phyloP scores from a whole-genome alignment of 2,329 filamentous ascomycete species.

The Fusarium oligoseptatum region DNA sequence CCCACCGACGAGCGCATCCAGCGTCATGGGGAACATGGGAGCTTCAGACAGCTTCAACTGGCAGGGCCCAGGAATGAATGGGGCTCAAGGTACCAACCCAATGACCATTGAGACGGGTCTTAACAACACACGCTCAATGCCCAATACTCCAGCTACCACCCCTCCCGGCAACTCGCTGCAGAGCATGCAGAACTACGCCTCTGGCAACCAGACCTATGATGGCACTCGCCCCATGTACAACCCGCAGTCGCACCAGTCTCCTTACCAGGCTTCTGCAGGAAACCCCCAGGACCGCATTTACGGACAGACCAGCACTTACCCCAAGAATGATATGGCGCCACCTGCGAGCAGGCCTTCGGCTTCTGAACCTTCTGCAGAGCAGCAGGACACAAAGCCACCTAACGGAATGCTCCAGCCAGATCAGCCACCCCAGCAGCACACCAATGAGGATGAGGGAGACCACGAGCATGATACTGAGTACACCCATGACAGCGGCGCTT shows the following conservation, averaged over 20 bases:
- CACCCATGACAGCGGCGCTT: conserved; percentile 83
- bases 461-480: conserved; percentile 86
- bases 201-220: conserved; percentile 79
- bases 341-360: conserved; percentile 74
- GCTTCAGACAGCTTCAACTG: conserved; percentile 86
- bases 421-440: conserved; percentile 65
- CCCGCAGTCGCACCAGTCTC: conserved; percentile 76
- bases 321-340: conserved; percentile 91
- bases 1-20: conserved; percentile 91
- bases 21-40: conserved; percentile 81
- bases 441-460: conserved; percentile 76
- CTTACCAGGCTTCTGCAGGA: conserved; percentile 75
- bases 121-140: conserved; percentile 86
- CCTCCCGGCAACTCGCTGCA: conserved; percentile 84
- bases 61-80: conserved; percentile 73
- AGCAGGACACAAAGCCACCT: conserved; percentile 71
- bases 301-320: conserved; percentile 75
- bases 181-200: conserved; percentile 82
- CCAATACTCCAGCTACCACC: conserved; percentile 90
- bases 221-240: conserved; percentile 84
- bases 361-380: conserved; percentile 70
- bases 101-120: conserved; percentile 85
- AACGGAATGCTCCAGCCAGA: conserved; percentile 75
- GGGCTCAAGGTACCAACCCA: conserved; percentile 74
- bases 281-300: conserved; percentile 75